phyloP scores from a whole-genome alignment of 139 green algal genomes.

The Axilococcus clingmanii region DNA sequence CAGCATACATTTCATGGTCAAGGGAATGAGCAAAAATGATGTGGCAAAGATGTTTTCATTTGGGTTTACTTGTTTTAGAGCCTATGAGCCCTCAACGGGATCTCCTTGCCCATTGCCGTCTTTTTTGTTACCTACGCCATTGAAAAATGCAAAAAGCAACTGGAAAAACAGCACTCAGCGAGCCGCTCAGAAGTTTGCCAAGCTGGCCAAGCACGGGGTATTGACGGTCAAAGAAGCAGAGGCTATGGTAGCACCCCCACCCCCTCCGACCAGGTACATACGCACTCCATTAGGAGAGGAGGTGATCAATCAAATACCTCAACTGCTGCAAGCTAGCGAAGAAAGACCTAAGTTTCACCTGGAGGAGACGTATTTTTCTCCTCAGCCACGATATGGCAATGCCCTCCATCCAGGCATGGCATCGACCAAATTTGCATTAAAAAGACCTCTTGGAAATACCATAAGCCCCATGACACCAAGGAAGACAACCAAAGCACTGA shows the following conservation, averaged over 20 bases:
- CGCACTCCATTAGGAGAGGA: not conserved
- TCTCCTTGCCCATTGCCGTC: slow-evolving; percentile 1
- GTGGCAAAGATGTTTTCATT: slow-evolving; percentile 36
- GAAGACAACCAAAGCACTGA: not conserved
- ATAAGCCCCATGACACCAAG: not conserved
- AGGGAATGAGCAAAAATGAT: slow-evolving; percentile 41
- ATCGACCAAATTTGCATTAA: no score
- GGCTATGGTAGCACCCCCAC: not conserved
- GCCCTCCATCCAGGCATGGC: no score
- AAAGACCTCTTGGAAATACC: not conserved
- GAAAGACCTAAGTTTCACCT: not conserved
- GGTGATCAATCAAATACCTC: not conserved
- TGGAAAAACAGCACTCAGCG: slow-evolving; percentile 1
- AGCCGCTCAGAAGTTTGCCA: not conserved
- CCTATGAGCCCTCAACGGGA: slow-evolving; percentile 32
- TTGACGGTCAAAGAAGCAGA: not conserved
- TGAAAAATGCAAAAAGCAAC: not conserved
- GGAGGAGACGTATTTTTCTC: not conserved
- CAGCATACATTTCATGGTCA: slow-evolving; percentile 34
- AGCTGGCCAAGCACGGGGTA: not conserved
- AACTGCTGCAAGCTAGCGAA: not conserved
- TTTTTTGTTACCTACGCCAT: not conserved
- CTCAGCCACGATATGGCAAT: no score
- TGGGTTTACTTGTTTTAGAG: slow-evolving; percentile 36
- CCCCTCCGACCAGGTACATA: not conserved